Evolutionary conservation across 129 eudicot species (phyloP).

Genomic region (Sambucus nigra): DNA sequence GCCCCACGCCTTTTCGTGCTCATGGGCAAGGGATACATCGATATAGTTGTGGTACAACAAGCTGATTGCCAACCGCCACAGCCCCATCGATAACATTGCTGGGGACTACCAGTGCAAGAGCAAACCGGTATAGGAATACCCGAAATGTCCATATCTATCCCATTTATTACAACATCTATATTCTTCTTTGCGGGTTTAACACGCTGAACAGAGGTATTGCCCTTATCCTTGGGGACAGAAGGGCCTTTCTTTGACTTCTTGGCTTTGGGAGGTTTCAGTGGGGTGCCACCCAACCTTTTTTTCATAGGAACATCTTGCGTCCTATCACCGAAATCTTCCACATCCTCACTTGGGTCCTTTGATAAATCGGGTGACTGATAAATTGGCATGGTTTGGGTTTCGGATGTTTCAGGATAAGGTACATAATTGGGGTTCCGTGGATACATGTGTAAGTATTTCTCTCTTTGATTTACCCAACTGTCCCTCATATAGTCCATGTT

Average conservation of each 20-base stretch:
- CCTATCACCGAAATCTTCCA: constrained; percentile 31
- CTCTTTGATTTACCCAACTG: constrained; percentile 44
- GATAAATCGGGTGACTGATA: constrained; percentile 40
- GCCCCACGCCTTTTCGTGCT: constrained; percentile 92
- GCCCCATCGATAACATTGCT: constrained; percentile 95
- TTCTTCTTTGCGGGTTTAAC: constrained; percentile 51
- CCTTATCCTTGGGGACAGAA: constrained; percentile 44
- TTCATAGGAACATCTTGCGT: constrained; percentile 34
- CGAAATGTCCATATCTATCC: constrained; percentile 74
- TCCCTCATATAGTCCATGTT: constrained; percentile 60
- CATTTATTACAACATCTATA: constrained; percentile 63
- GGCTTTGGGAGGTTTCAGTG: constrained; percentile 39
- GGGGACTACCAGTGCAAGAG: constrained; percentile 74
- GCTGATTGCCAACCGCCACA: constrained; percentile 98
- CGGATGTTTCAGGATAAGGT: constrained; percentile 29
- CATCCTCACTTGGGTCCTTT: constrained; percentile 27
- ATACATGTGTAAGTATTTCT: constrained; percentile 31
- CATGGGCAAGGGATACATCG: constrained; percentile 90
- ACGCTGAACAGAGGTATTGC: constrained; percentile 42
- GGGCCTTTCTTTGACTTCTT: constrained; percentile 53
- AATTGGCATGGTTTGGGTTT: constrained; percentile 47
- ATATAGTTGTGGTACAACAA: constrained; percentile 85
- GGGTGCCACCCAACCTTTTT: constrained; percentile 32
- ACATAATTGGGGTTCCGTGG: constrained; percentile 41
- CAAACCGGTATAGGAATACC: constrained; percentile 92